Evolutionary conservation across 2,329 filamentous ascomycete species (phyloP).

Genomic region (Thielaviopsis ethacetica): DNA sequence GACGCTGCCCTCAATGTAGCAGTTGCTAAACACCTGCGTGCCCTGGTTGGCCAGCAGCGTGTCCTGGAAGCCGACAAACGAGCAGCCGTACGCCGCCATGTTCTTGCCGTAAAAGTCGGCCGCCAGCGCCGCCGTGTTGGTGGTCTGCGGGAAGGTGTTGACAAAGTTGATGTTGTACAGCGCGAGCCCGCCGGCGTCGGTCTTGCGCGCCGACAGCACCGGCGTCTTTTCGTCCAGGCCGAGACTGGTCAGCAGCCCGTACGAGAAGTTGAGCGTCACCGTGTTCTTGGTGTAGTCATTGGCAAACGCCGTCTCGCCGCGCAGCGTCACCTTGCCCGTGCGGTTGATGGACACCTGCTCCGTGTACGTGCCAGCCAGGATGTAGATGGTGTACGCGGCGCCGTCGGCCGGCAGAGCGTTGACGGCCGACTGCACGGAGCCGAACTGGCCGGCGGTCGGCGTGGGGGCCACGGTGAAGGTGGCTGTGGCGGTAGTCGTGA

Average conservation of each 20-base stretch:
- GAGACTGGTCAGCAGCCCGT: conserved; percentile 10
- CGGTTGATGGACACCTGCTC: conserved; percentile 42
- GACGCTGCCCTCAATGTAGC: conserved; percentile 29
- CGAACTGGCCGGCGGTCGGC: conserved; percentile 14
- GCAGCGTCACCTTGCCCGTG: conserved; percentile 34
- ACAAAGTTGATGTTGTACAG: conserved; percentile 46
- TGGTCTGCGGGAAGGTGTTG: conserved; percentile 29
- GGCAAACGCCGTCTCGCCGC: conserved; percentile 40
- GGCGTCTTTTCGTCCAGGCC: conserved; percentile 34
- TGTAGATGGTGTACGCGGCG: conserved; percentile 20
- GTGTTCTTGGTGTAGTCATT: conserved; percentile 36
- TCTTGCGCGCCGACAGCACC: conserved; percentile 18
- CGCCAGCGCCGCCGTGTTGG: conserved; percentile 31
- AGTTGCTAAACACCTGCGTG: conserved; percentile 29
- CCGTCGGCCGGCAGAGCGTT: conserved; percentile 15
- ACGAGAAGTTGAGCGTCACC: conserved; percentile 32
- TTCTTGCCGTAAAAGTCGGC: conserved; percentile 16
- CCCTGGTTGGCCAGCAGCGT: conserved; percentile 30
- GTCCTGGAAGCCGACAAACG: conserved; percentile 32
- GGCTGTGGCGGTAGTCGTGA: background rate
- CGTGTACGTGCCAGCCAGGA: conserved; percentile 34
- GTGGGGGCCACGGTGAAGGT: conserved; percentile 5
- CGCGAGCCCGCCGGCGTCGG: conserved; percentile 32
- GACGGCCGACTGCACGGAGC: conserved; percentile 15
- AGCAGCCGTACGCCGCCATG: conserved; percentile 23